phyloP scores from a whole-genome alignment of 176 grass and related monocot genomes.

The barley (Hordeum vulgare) region MorexV3_pseudomolecules_assembly NC_058523.1:539323467-539323966 shows the following conservation, averaged over 20 bases:
- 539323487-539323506: not conserved
- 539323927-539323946: conserved; percentile 31
- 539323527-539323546: not conserved
- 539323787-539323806: not conserved
- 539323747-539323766: conserved; percentile 1
- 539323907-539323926: conserved; percentile 25
- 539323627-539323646: not conserved
- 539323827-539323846: conserved; percentile 21
- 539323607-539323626: not conserved
- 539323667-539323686: not conserved
- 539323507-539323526: not conserved
- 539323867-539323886: conserved; percentile 30
- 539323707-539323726: not conserved
- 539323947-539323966: conserved; percentile 13
- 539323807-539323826: conserved; percentile 36
- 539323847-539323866: conserved; percentile 28
- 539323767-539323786: not conserved
- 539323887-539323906: conserved; percentile 20
- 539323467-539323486: not conserved
- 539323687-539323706: not conserved
- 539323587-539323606: not conserved
- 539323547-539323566: not conserved
- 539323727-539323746: not conserved
- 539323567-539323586: not conserved
- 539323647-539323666: not conserved